phyloP scores from a whole-genome alignment of 2,329 filamentous ascomycete genomes.

The Chalaropsis thielavioides region DNA sequence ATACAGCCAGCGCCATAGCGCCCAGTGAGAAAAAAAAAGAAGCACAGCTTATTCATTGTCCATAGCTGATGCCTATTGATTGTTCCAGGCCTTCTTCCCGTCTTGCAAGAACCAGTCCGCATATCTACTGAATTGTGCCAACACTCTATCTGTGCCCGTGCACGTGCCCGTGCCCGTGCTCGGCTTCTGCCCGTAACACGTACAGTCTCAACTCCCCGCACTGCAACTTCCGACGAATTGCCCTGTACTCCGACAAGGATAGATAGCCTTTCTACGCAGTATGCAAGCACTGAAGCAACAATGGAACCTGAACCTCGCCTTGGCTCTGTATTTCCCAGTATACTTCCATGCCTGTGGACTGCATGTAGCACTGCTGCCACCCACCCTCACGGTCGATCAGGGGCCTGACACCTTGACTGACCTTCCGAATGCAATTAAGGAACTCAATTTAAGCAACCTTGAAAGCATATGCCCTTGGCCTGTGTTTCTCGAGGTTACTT shows the following conservation, averaged over 20 bases:
- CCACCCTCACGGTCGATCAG: not conserved
- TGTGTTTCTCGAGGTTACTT: not conserved
- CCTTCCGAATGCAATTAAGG: not conserved
- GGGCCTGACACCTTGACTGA: not conserved
- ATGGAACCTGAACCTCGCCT: not conserved
- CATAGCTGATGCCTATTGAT: no score
- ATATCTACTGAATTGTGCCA: no score
- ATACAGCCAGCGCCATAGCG: not conserved
- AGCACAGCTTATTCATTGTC: no score
- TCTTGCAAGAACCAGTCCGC: no score
- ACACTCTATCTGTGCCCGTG: not conserved
- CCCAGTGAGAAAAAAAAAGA: no score
- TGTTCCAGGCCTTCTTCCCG: no score
- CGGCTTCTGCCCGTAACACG: not conserved
- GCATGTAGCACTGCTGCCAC: not conserved
- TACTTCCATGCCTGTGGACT: not conserved
- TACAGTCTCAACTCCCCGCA: not conserved
- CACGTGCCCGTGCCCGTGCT: not conserved
- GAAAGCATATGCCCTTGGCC: not conserved
- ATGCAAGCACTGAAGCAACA: constrained; percentile 1
- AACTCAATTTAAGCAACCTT: not conserved
- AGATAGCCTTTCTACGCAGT: not conserved
- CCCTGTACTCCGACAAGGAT: not conserved
- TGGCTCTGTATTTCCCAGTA: not conserved
- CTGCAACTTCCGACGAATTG: not conserved